Percentiles rank a stretch among this genome's conserved stretches.
Conservation (phyloP, 768 basidiomycete species). For the Coprinopsis marcescibilis region DNA sequence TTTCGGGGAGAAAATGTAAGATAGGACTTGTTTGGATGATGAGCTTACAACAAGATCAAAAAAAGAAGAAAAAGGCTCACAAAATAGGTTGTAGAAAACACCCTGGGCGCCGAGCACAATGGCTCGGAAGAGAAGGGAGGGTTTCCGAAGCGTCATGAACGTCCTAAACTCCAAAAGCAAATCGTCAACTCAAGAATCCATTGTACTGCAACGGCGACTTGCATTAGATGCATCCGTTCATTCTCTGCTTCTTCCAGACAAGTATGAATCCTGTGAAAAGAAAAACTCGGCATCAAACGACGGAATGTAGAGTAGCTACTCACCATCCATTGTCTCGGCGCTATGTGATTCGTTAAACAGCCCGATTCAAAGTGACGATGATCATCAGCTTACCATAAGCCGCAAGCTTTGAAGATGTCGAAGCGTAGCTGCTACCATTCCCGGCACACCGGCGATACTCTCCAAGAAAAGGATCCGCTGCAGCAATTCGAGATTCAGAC, state of each 20-base stretch:
- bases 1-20: conserved; percentile 71
- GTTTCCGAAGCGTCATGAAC: conserved; percentile 88
- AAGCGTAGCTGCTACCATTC: conserved; percentile 88
- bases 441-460: conserved; percentile 90
- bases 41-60: conserved; percentile 10
- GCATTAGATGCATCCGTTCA: conserved; percentile 95
- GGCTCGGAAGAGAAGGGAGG: conserved; percentile 74
- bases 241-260: conserved; percentile 94
- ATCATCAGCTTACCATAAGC: conserved; percentile 57
- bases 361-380: neutral
- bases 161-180: conserved; percentile 50
- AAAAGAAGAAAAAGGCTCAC: conserved; percentile 34
- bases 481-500: conserved; percentile 2
- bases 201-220: conserved; percentile 16
- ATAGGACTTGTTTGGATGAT: conserved; percentile 45
- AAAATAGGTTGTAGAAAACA: conserved; percentile 85
- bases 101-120: conserved; percentile 90
- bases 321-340: conserved; percentile 49
- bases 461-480: conserved; percentile 66
- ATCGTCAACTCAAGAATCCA: neutral
- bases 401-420: conserved; percentile 87
- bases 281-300: neutral
- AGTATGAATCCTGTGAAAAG: conserved; percentile 80
- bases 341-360: conserved; percentile 20
- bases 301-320: conserved; percentile 9